Base-by-base conservation (phyloP, 306 rosid genomes). In the Cucurbita maxima region DNA sequence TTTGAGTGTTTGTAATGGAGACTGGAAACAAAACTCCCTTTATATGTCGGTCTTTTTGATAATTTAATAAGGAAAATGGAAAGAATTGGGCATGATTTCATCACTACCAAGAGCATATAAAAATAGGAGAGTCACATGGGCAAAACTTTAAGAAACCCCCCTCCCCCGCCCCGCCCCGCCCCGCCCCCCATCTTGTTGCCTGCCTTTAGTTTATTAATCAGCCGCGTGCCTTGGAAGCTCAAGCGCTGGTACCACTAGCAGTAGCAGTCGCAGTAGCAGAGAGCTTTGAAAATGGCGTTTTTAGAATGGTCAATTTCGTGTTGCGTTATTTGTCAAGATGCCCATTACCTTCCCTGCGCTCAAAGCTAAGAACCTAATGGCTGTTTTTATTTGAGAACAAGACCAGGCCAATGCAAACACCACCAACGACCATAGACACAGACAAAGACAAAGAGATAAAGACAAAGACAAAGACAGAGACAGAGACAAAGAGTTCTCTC, bases 1-100 rank as follows among this genome's bases (percentile, higher is more conserved):
- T 84, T 7, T 79, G 93, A 87, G 96, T 88, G 87, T 61, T 92
- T 92, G 96, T 88, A 87, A 82, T 64, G 90, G 86, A 92, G 93
- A 90, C 96, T 76, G 92, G 96, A 87, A 90, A 90, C 96, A 90
- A 81, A 73, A 60, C 62, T 50, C 73, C 77, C 59, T 50, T 22
- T 58, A 51, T 78, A 19, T 37, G 19, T 59, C 12, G 8, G 8
- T 22, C 18, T 66, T 43, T 51, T 50, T 0, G 13, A 22, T 57
- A 58, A 37, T 48, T 77, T 57, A 61, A 50, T 63, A 68, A 43
- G 10, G 18, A 72, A 66, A n/a, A 44, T 55, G 50, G 48, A 72
- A 81, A 72, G 63, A 75, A 45, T 37, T 13, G 36, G 56, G 80
- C 96, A 84, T 85, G 89, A 88, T 86, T 84, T 88, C 92, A 80